Conservation (phyloP, 169 alveolate genomes). For the Plasmodium gonderi region DNA sequence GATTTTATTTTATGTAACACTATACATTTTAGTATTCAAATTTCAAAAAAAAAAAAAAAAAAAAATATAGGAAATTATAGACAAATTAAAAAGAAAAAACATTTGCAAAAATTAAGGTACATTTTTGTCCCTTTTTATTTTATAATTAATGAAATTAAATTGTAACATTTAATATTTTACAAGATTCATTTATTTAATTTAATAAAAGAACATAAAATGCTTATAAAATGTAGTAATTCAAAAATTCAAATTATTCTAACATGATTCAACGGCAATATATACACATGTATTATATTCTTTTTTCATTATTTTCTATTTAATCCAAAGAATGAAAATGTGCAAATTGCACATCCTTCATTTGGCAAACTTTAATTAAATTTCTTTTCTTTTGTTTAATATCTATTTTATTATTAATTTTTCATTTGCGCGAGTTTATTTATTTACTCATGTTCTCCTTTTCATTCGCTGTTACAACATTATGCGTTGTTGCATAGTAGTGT, state of each 20-base stretch:
- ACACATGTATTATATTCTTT: neutral
- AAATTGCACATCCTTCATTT: neutral
- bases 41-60: slow-evolving; percentile 12
- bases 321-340: neutral
- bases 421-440: neutral
- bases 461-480: neutral
- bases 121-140: neutral
- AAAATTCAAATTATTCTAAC: slow-evolving; percentile 6
- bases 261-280: neutral
- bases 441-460: neutral
- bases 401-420: slow-evolving; percentile 11
- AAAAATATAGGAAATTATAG: neutral
- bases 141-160: slow-evolving; percentile 35
- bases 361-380: slow-evolving; percentile 33
- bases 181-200: neutral
- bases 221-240: slow-evolving; percentile 1
- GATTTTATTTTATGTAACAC: slow-evolving; percentile 1
- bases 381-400: slow-evolving; percentile 1
- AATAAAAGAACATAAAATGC: slow-evolving; percentile 8
- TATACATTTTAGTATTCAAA: neutral
- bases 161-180: neutral
- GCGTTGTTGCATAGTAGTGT: no score
- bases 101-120: neutral
- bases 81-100: slow-evolving; percentile 3
- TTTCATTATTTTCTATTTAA: neutral